Base-by-base conservation (phyloP, 768 basidiomycete genomes). In the Mycena haematopus region DNA sequence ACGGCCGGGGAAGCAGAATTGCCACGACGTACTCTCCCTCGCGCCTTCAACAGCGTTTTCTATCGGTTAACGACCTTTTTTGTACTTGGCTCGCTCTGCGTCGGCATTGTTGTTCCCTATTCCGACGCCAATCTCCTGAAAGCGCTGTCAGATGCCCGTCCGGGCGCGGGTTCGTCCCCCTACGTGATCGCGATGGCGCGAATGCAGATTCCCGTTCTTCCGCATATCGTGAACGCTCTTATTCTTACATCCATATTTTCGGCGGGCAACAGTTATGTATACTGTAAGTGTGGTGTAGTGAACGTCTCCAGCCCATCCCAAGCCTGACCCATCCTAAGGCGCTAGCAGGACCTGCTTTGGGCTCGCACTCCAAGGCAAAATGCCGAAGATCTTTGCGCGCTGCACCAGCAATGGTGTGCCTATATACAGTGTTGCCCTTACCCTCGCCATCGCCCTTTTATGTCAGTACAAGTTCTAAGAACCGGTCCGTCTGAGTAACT, bases 121-220 rank as follows among this genome's bases (percentile, higher is more conserved):
- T 83, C 86, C 65, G 88, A 93, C 69, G 77, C 80, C 1, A 69
- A 79, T 49, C 78, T 93, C 31, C 76, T 87, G 38, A 69, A 72
- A 50, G 84, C 81, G 0, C 71, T 84, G 21, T 85, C 85, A 1
- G 81, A 84, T 52, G 91, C 92, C 0, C 75, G 74, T 38, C 80
- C 83, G 0, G 82, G 82, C 21, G 82, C 82, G 36, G 86, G 87
- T 2, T 77, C 89, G 27, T 91, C 90, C 9, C 93, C 93, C 0
- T 96, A 93, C 76, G 92, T 95, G 46, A 89, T 95, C 62, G 92
- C 92, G 17, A 92, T 95, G 81, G 77, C 78, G 57, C 80, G 82
- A 42, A 80, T 92, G 42, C 80, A 86, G 7, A 90, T 94, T 67
- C 85, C 82, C 57, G 80, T 82, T 6, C 76, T 91, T 11, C 86